Conservation (phyloP, 768 basidiomycete genomes). For the Amanita inopinata region DNA sequence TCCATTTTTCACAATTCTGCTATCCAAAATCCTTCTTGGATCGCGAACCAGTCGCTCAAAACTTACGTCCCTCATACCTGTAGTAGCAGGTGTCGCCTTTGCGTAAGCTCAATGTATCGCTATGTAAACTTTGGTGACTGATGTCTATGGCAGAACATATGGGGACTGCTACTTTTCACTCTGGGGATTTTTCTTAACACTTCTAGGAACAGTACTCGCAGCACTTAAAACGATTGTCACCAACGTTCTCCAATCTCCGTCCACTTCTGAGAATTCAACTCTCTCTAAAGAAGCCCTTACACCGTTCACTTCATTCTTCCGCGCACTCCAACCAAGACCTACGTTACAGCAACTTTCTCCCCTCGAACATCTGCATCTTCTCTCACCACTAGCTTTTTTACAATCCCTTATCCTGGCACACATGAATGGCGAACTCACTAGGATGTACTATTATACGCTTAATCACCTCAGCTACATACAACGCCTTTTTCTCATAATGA, state of each 20-base stretch:
- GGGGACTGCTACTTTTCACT: constrained; percentile 92
- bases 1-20: constrained; percentile 82
- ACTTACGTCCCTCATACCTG: constrained; percentile 68
- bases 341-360: constrained; percentile 34
- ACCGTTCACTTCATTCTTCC: neutral
- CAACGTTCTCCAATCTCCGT: constrained; percentile 59
- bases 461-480: constrained; percentile 17
- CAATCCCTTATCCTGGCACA: constrained; percentile 77
- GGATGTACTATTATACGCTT: constrained; percentile 27
- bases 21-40: constrained; percentile 63
- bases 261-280: neutral
- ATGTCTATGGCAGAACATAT: constrained; percentile 62
- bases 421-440: constrained; percentile 68
- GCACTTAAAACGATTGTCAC: constrained; percentile 92
- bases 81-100: constrained; percentile 83
- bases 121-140: neutral
- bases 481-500: constrained; percentile 51
- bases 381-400: constrained; percentile 87
- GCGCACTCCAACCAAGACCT: constrained; percentile 3
- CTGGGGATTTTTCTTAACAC: constrained; percentile 78
- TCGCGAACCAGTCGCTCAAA: constrained; percentile 51
- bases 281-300: neutral
- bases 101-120: constrained; percentile 59
- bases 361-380: constrained; percentile 78
- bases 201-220: constrained; percentile 86